A percentile compares a stretch with the other conserved stretches of the same genome.
Conservation (phyloP, 2,329 filamentous ascomycete genomes). For the Simplicillium sp. region DNA sequence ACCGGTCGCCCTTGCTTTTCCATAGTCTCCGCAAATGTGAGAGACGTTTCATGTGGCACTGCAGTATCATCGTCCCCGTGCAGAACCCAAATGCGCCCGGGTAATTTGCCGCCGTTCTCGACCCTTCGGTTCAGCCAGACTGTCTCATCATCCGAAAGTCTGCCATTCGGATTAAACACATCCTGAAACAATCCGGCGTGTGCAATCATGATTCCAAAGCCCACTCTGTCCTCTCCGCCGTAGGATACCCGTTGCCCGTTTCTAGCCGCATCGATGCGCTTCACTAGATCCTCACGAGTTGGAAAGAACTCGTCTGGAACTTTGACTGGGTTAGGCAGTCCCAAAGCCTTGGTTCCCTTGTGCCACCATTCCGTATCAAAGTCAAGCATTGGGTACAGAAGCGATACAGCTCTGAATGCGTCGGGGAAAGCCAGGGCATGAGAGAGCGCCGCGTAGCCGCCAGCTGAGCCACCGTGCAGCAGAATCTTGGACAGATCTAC, state of each 20-base stretch:
- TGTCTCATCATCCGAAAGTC: not conserved
- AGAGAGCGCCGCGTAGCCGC: not conserved
- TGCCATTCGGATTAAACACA: not conserved
- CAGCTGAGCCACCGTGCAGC: not conserved
- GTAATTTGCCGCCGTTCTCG: not conserved
- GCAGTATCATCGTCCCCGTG: not conserved
- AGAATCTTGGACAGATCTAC: not conserved
- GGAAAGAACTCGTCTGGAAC: not conserved
- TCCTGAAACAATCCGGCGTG: not conserved
- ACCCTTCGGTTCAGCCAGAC: not conserved
- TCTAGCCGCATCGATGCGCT: not conserved
- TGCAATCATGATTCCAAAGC: not conserved
- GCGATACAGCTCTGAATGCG: not conserved
- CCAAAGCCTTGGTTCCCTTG: not conserved
- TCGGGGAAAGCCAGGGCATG: not conserved
- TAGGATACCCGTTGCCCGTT: not conserved
- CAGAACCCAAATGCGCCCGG: not conserved
- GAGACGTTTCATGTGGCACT: not conserved
- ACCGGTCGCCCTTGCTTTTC: not conserved
- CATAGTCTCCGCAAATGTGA: not conserved
- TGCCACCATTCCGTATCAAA: not conserved
- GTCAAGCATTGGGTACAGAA: not conserved
- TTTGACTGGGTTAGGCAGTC: not conserved
- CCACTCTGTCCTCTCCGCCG: not conserved
- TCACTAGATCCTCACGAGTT: not conserved